Base-by-base conservation (phyloP, 306 rosid genomes). In the Medicago arabica region DNA sequence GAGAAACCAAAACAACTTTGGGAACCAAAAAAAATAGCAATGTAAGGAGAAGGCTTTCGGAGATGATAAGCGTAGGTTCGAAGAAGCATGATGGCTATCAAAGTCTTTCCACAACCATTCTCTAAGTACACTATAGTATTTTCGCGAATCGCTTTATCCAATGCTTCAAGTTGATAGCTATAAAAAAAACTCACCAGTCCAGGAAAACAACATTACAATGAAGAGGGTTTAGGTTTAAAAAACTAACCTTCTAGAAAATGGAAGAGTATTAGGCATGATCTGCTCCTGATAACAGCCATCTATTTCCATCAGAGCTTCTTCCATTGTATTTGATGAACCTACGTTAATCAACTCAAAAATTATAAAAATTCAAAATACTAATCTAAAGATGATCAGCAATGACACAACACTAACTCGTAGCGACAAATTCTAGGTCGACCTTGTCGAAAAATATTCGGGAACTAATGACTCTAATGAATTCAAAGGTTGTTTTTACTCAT, bases 71-170 rank as follows among this genome's bases (percentile, higher is more conserved):
- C 90, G 34, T 82, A 89, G 78, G 91, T 88, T 10, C 96, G 86
- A 36, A 93, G 88, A 62, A 93, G 98, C 98, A 91, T 89, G 50
- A 89, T 75, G 23, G 97, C 92, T 38, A 93, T 88, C 83, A 91
- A 81, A 67, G 98, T 91, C 81, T 93, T 93, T 43, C 98, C 98
- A 1, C 96, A 84, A 67, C 97, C 96, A 10, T 97, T 93, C 83
- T 91, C 98, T 85, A 93, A 80, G 77, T 54, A 91, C 64, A 89
- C 97, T 10, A 89, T 60, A 6, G 97, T 91, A 75, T 93, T 93
- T 63, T 82, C 80, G 39, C 76, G 84, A 0, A 89, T 72, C 5
- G 96, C 93, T 18, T 67, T 83, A 6, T 85, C 96, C 59, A 93
- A 65, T 0, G 96, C 98, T 81, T 93, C 97, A 9, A 93, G 80